These are phyloP conservation scores for Cladosporium sp. DNA, from an alignment of 2,329 filamentous ascomycete species.

Conservation along the genomic window DNA sequence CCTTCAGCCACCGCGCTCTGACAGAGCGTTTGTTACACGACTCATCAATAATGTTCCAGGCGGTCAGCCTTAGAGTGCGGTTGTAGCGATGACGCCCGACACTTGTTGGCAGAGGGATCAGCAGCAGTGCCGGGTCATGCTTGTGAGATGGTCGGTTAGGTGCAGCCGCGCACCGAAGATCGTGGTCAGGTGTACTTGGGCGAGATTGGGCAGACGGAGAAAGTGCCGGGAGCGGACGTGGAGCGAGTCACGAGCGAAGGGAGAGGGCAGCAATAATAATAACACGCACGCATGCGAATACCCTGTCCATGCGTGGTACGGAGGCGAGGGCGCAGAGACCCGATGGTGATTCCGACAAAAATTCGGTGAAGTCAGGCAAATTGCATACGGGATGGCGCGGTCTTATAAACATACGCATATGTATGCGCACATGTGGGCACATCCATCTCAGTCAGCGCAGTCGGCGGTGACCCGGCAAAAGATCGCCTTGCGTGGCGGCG, in stretches of 20 bases:
- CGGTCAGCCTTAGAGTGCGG: too few species aligned
- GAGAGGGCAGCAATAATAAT: neutral
- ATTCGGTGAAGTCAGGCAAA: neutral
- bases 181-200: conserved; percentile 4
- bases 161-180: neutral
- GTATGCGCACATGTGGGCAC: too few species aligned
- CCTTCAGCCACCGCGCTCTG: too few species aligned
- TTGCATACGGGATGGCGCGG: too few species aligned
- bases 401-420: too few species aligned
- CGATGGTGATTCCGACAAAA: conserved; percentile 1
- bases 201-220: neutral
- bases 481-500: too few species aligned
- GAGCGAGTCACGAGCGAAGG: conserved; percentile 5
- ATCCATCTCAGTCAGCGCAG: too few species aligned
- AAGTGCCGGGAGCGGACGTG: neutral
- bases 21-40: too few species aligned
- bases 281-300: conserved; percentile 1
- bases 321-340: neutral
- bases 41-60: too few species aligned
- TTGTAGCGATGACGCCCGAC: too few species aligned
- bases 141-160: neutral
- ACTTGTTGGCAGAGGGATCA: conserved; percentile 1
- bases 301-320: neutral
- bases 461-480: too few species aligned
- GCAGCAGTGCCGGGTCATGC: conserved; percentile 4